Percentiles rank a stretch among this genome's conserved stretches.
Conservation (phyloP, 140 eudicot species). For the Senecio squalidus region DNA sequence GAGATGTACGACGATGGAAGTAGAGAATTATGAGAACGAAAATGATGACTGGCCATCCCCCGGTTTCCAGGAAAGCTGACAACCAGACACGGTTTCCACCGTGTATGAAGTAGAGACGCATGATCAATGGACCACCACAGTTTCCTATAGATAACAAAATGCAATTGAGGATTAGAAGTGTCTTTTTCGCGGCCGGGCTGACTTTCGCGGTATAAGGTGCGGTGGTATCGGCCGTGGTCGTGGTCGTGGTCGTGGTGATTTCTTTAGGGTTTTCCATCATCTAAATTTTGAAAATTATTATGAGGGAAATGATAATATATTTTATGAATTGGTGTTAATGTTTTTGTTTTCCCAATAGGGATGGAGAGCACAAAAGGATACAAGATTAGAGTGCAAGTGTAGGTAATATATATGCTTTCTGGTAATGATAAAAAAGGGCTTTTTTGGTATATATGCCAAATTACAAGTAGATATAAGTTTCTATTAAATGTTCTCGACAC, state of each 20-base stretch:
- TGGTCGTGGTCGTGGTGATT: not conserved
- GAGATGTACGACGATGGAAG: slow-evolving; percentile 28
- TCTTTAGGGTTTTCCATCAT: not conserved
- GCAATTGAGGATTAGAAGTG: slow-evolving; percentile 29
- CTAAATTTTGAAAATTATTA: no score
- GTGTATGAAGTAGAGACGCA: slow-evolving; percentile 45
- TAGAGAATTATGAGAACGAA: slow-evolving; percentile 25
- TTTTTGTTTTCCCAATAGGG: no score
- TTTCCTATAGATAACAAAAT: slow-evolving; percentile 31
- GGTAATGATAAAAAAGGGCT: no score
- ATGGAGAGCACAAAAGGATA: no score
- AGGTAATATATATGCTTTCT: no score
- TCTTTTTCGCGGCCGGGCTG: slow-evolving; percentile 13
- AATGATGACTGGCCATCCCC: slow-evolving; percentile 37
- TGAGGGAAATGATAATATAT: no score
- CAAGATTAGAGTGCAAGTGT: no score
- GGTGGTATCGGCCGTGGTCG: not conserved
- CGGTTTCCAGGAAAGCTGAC: slow-evolving; percentile 37
- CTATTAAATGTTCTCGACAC: no score
- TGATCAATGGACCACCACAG: slow-evolving; percentile 45
- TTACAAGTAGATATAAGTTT: no score
- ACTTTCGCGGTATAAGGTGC: slow-evolving; percentile 2
- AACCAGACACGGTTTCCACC: slow-evolving; percentile 26
- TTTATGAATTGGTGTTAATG: no score
- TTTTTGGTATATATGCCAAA: no score